phyloP scores from a whole-genome alignment of 495 filamentous ascomycete genomes.

The Sabuloglossum arenarium region DNA sequence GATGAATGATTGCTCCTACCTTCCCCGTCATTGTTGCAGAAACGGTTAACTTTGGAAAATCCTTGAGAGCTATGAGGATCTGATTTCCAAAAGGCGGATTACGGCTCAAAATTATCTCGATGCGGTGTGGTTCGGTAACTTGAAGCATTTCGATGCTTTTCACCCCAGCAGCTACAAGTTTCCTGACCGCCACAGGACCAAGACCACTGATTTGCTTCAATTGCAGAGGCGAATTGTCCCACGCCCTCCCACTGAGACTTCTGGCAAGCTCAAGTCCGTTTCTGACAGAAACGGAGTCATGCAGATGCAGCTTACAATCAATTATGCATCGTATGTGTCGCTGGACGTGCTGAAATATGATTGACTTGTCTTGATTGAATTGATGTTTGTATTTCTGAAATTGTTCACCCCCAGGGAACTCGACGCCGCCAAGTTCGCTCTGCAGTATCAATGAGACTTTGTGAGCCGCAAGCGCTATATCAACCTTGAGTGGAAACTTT shows the following conservation, averaged over 20 bases:
- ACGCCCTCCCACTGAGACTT: constrained; percentile 56
- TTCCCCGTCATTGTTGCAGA: constrained; percentile 27
- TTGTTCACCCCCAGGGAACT: constrained; percentile 43
- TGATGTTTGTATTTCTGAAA: constrained; percentile 37
- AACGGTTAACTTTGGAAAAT: constrained; percentile 58
- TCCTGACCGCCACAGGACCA: constrained; percentile 56
- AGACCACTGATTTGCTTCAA: constrained; percentile 76
- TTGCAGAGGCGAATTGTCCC: constrained; percentile 72
- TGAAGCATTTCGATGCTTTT: constrained; percentile 51
- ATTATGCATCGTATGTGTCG: constrained; percentile 66
- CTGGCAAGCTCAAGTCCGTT: constrained; percentile 62
- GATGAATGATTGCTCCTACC: constrained; percentile 16
- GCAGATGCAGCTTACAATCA: constrained; percentile 52
- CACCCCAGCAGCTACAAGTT: constrained; percentile 51
- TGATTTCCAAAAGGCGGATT: constrained; percentile 71
- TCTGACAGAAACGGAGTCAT: constrained; percentile 43
- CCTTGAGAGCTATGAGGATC: constrained; percentile 35
- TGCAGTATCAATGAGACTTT: constrained; percentile 83
- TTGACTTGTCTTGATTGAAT: constrained; percentile 43
- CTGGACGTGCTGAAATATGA: constrained; percentile 54
- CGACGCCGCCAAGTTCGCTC: constrained; percentile 52
- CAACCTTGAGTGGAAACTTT: constrained; percentile 63
- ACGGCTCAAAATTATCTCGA: constrained; percentile 56
- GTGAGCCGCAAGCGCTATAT: constrained; percentile 46
- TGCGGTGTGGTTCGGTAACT: constrained; percentile 38